Evolutionary conservation across 306 rosid genomes (phyloP).

Genomic region (peach (Prunus persica)): Prunus_persica_NCBIv2 NC_034009.1:16888501-16889000

Average conservation of each 20-base stretch:
- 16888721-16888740: slow-evolving; percentile 41
- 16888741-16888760: slow-evolving; percentile 85
- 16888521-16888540: neutral
- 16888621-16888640: neutral
- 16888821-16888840: slow-evolving; percentile 26
- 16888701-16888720: neutral
- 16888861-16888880: neutral
- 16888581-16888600: neutral
- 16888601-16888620: neutral
- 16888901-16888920: neutral
- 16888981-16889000: slow-evolving; percentile 92
- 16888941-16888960: slow-evolving; percentile 82
- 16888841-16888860: neutral
- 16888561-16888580: neutral
- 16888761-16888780: slow-evolving; percentile 65
- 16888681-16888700: neutral
- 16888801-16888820: slow-evolving; percentile 45
- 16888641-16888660: neutral
- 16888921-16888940: slow-evolving; percentile 74
- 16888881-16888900: neutral
- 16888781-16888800: slow-evolving; percentile 93
- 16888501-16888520: neutral
- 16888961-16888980: slow-evolving; percentile 99
- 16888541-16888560: neutral
- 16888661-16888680: neutral